These are phyloP conservation scores for Prunus mira DNA, from an alignment of 306 rosid species.

Conservation along the genomic window DNA sequence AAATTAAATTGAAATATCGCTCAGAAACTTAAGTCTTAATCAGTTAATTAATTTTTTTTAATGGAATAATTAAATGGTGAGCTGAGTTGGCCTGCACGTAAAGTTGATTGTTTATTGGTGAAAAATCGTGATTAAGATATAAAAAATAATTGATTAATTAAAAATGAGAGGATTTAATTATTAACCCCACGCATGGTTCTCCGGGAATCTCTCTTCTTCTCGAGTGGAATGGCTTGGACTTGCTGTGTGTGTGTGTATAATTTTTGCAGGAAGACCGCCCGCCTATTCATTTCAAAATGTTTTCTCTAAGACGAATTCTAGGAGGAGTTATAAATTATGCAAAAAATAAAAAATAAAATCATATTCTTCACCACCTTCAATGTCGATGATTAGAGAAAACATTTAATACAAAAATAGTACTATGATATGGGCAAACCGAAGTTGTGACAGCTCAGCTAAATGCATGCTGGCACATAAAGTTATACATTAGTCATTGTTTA, in stretches of 20 bases:
- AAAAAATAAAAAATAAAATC: not conserved
- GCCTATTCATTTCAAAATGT: not conserved
- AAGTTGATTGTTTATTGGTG: constrained; percentile 27
- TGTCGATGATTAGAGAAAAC: constrained; percentile 13
- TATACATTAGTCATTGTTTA: not conserved
- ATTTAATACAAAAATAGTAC: not conserved
- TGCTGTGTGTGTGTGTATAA: not conserved
- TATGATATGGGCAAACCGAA: not conserved
- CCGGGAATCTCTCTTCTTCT: constrained; percentile 83
- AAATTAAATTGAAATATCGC: not conserved
- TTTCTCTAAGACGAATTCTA: not conserved
- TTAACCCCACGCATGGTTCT: constrained; percentile 83
- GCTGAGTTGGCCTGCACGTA: constrained; percentile 67
- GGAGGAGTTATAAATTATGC: not conserved
- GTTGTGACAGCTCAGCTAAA: constrained; percentile 5
- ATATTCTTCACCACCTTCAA: constrained; percentile 9
- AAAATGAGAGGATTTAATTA: constrained; percentile 31
- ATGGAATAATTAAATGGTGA: constrained; percentile 3
- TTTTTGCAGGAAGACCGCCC: not conserved
- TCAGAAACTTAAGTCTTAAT: constrained; percentile 29
- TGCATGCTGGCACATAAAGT: not conserved
- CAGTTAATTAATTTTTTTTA: constrained; percentile 10
- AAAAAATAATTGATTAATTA: constrained; percentile 28
- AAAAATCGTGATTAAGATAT: constrained; percentile 50
- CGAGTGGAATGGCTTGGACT: constrained; percentile 25